Evolutionary conservation across 1,284 basidiomycete genomes (phyloP), one percentile per base, ranked within the genome.

Genomic region (Porodaedalea pini): DNA sequence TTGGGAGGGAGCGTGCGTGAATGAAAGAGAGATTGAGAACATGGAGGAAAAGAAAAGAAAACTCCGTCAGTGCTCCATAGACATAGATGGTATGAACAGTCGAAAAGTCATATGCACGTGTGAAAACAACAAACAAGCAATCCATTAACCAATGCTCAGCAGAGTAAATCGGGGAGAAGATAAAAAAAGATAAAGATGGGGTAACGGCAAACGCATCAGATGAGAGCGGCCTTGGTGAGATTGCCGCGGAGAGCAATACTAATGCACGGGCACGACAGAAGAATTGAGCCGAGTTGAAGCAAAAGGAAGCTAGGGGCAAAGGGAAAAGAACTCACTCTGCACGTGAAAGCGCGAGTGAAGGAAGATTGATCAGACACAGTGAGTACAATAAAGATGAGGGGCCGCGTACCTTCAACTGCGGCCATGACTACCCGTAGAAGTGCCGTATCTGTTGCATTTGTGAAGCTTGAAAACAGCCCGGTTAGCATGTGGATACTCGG

Each of bases 381-480:
- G 19, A 56, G 49, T 57, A 56, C 6, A 48, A 31, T 21, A 59
- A 43, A 54, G 23, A 49, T 43, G 36, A 55, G 53, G 40, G 45
- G 43, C 31, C 76, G 25, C 45, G 83, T 64, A 88, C 90, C 89
- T 90, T 92, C 89, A 58, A 92, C 92, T 61, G 92, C 92, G 61
- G 88, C 89, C 94, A 98, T 96, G 37, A 97, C 91, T 29, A 95
- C 92, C 66, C 90, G 79, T 59, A 98, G 75, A 76, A 95, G 80
- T n/a, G 81, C 88, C 0, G 92, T 94, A 75, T 98, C 94, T 44
- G 94, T 95, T 17, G 95, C 95, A 37, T 90, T 96, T 36, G 95
- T 97, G 61, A 88, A 86, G 70, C 91, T 94, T 66, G 58, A 41
- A 43, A 39, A 21, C 5, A 17, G 2, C 7, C 1, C 11, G 45